Base-by-base conservation (phyloP, 305 asterid species). In the Plantago coronopus region DNA sequence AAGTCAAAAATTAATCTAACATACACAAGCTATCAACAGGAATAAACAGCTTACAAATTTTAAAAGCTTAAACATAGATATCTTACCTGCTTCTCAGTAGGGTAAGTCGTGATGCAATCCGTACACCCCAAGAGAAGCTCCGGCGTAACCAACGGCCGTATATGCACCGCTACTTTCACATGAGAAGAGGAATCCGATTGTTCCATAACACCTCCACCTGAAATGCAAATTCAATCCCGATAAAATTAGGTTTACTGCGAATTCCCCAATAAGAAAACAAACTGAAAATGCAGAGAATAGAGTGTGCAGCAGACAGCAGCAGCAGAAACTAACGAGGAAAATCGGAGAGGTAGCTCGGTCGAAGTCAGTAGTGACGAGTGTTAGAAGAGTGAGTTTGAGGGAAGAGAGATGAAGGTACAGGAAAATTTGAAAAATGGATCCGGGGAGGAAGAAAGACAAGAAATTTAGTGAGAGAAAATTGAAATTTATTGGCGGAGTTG, bases 81-180 rank as follows among this genome's bases (percentile, higher is more conserved):
- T 34, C 50, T 31, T 61, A 87, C 99, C 97, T 93, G 99, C 20
- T 87, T 84, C 59, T 85, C 83, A 2, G 82, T 79, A 3, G 99
- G 95, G 31, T 75, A 78, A 5, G 87, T 91, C 0, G 94, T 81
- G 21, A 89, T 67, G 72, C 97, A 87, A 57, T 93, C 99, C 0
- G 97, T 86, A 67, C 99, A 93, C 9, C 96, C 96, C 43, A 79
- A 78, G 1, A 93, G 84, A 61, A 93, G 95, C 94, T 93, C 99
- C 0, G 96, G 25, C 6, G 99, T 93, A 46, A 93, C 94, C 6
- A 93, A 82, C 2, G 99, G 99, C 22, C 99, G 70, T 54, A 93
- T 58, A 69, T 93, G 81, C 25, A 93, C 95, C 4, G 95, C 94
- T 54, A 93, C 99, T 76, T 90, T 81, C 48, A 93, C 99, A 45